Conservation (phyloP, 2,329 filamentous ascomycete genomes). For the Aspergillus ibericus region DNA sequence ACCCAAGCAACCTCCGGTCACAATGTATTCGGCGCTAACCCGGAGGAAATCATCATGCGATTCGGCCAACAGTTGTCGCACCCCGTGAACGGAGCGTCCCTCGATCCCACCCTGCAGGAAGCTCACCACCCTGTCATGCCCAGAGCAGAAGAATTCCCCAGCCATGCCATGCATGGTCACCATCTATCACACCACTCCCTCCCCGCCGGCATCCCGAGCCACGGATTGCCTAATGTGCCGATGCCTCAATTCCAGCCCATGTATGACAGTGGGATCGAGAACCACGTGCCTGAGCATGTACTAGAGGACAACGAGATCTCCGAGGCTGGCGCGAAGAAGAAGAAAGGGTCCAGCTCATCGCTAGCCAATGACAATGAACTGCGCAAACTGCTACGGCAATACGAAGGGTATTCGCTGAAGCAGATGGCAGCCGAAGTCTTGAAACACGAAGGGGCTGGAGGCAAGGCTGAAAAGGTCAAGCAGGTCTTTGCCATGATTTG, state of each 20-base stretch:
- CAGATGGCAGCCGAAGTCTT: conserved; percentile 52
- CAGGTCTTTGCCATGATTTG: conserved; percentile 55
- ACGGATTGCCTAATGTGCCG: conserved; percentile 32
- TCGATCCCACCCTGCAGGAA: conserved; percentile 42
- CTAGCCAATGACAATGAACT: conserved; percentile 52
- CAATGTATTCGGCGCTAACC: conserved; percentile 40
- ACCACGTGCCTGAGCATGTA: conserved; percentile 42
- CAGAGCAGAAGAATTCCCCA: conserved; percentile 40
- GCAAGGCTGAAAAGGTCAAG: conserved; percentile 53
- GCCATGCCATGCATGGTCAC: conserved; percentile 37
- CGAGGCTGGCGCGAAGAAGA: conserved; percentile 45
- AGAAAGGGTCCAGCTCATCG: conserved; percentile 49
- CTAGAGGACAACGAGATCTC: conserved; percentile 46
- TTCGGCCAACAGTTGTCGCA: conserved; percentile 46
- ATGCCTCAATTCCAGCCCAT: conserved; percentile 41
- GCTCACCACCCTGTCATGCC: conserved; percentile 35
- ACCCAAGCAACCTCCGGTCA: conserved; percentile 35
- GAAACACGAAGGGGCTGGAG: conserved; percentile 50
- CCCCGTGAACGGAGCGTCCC: conserved; percentile 33
- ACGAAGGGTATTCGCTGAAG: conserved; percentile 46
- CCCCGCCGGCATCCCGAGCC: conserved; percentile 36
- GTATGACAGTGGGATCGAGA: conserved; percentile 45
- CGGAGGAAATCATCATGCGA: conserved; percentile 48
- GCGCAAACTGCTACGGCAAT: conserved; percentile 48
- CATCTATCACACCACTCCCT: conserved; percentile 38